A percentile compares a stretch with the other conserved stretches of the same genome.
These are phyloP conservation scores for Vigna nakashimae DNA, from an alignment of 306 rosid species.

Conservation along the genomic window DNA sequence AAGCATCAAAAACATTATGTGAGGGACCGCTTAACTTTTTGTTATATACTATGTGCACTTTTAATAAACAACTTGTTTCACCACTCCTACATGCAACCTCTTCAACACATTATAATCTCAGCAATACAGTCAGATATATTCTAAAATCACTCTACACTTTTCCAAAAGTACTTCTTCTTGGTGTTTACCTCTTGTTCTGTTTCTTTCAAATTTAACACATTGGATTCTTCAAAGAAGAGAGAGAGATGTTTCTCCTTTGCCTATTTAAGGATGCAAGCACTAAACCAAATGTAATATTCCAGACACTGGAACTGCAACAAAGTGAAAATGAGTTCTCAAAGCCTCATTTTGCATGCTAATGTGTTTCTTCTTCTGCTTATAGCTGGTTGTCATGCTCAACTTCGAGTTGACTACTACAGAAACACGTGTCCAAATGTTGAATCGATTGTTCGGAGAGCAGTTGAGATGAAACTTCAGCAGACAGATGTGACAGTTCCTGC, in stretches of 20 bases:
- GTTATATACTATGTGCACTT: constrained; percentile 28
- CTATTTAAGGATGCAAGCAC: constrained; percentile 45
- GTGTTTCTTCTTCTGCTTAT: constrained; percentile 51
- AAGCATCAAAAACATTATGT: neutral
- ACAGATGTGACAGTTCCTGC: constrained; percentile 82
- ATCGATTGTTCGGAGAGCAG: constrained; percentile 68
- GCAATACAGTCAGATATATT: constrained; percentile 41
- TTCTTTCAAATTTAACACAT: constrained; percentile 27
- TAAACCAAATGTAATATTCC: neutral
- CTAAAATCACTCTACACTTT: constrained; percentile 27
- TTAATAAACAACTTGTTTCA: constrained; percentile 18
- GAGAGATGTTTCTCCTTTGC: neutral
- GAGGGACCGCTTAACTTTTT: constrained; percentile 24
- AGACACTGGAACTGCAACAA: constrained; percentile 10
- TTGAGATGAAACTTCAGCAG: constrained; percentile 64
- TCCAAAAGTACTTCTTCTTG: constrained; percentile 39
- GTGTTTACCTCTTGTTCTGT: constrained; percentile 34
- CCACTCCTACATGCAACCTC: constrained; percentile 38
- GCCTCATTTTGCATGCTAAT: constrained; percentile 36
- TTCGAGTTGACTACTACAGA: constrained; percentile 57
- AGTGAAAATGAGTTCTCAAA: constrained; percentile 48
- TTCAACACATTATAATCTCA: constrained; percentile 21
- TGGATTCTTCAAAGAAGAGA: constrained; percentile 31
- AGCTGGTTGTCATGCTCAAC: constrained; percentile 49
- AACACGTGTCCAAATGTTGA: constrained; percentile 79